Conservation (phyloP, 306 rosid genomes). For the Ormosia emarginata region DNA sequence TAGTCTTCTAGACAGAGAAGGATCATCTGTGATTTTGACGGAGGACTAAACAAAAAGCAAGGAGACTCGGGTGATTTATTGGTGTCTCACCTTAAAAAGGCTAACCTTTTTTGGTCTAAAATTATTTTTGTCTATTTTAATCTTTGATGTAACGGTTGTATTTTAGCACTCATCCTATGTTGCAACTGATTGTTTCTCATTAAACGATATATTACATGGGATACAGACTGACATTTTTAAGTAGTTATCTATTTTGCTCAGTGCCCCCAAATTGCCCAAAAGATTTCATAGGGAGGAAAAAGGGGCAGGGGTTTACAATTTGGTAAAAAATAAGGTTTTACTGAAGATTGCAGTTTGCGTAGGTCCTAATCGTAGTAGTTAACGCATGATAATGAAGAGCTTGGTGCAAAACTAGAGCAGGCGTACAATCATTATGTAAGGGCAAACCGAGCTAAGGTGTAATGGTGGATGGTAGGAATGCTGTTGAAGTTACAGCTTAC, state of each 20-base stretch:
- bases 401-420: too few species aligned
- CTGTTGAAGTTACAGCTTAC: too few species aligned
- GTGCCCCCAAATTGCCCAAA: neutral
- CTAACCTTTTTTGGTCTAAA: neutral
- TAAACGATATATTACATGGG: neutral
- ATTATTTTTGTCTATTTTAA: neutral
- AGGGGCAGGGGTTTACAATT: too few species aligned
- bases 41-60: neutral
- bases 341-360: too few species aligned
- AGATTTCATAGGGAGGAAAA: too few species aligned
- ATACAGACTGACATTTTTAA: neutral
- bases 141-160: neutral
- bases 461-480: neutral
- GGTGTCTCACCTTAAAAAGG: neutral
- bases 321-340: too few species aligned
- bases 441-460: neutral
- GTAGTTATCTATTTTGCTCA: neutral
- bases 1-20: neutral
- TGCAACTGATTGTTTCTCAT: neutral
- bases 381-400: too few species aligned
- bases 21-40: slow-evolving; percentile 6
- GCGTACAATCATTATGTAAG: neutral
- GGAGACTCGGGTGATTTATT: neutral
- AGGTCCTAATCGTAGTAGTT: too few species aligned
- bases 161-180: neutral